Percentiles rank a stretch among this genome's conserved stretches.
These are phyloP conservation scores for Penicillium sp. DNA, from an alignment of 2,329 filamentous ascomycete species.

Conservation along the genomic window DNA sequence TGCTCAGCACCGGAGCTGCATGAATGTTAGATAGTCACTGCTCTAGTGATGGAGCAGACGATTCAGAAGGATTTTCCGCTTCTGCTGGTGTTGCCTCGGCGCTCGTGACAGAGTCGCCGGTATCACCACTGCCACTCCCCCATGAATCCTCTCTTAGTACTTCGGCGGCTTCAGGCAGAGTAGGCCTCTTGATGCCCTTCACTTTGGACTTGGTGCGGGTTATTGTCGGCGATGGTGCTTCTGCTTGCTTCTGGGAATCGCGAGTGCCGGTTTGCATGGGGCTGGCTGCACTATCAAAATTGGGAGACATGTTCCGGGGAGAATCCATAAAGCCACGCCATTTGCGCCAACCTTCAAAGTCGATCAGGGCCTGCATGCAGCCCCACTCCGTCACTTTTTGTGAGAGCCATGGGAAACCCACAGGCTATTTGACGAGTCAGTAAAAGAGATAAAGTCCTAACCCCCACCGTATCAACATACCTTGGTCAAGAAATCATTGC, in stretches of 20 bases:
- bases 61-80: not conserved
- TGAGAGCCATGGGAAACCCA: conserved; percentile 96
- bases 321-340: conserved; percentile 78
- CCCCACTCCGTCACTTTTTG: conserved; percentile 99
- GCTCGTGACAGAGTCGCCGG: conserved; percentile 27
- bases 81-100: conserved; percentile 7
- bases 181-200: conserved; percentile 11
- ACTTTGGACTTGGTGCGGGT: conserved; percentile 11
- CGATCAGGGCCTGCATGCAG: conserved; percentile 98
- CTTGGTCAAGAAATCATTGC: conserved; percentile 98
- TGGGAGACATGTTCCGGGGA: conserved; percentile 18
- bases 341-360: conserved; percentile 96
- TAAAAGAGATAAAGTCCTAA: not conserved
- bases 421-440: conserved; percentile 62
- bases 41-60: not conserved
- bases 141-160: conserved; percentile 30
- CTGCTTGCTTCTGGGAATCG: conserved; percentile 4
- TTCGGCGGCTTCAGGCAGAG: conserved; percentile 12
- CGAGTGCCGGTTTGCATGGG: conserved; percentile 28
- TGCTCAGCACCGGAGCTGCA: not conserved
- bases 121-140: conserved; percentile 31
- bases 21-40: not conserved
- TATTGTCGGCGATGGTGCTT: conserved; percentile 17
- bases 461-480: conserved; percentile 49
- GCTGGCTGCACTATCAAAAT: conserved; percentile 23